Evolutionary conservation across 2,329 filamentous ascomycete genomes (phyloP).

Genomic region (Hirsutella minnesotensis): DNA sequence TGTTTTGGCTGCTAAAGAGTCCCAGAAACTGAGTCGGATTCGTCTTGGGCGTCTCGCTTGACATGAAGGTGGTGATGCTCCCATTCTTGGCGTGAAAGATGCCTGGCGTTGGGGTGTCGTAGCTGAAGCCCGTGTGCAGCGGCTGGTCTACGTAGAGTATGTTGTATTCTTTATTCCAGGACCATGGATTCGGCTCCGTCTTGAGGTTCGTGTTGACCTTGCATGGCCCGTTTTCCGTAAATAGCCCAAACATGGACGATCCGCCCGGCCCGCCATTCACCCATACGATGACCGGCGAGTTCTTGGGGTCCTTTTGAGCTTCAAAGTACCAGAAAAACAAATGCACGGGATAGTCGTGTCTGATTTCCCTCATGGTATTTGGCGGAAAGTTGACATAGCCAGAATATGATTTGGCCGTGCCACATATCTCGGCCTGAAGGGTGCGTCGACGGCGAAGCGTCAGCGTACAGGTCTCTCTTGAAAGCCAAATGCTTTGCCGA

Average conservation of each 20-base stretch:
- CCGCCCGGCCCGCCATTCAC: slow-evolving; percentile 53
- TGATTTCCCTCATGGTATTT: neutral
- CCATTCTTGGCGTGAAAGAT: slow-evolving; percentile 37
- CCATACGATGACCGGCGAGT: slow-evolving; percentile 44
- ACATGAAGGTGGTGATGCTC: slow-evolving; percentile 25
- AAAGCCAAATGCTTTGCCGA: neutral
- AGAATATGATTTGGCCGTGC: slow-evolving; percentile 1
- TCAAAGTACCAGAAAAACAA: slow-evolving; percentile 39
- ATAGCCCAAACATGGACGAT: slow-evolving; percentile 52
- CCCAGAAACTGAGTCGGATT: slow-evolving; percentile 26
- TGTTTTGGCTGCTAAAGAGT: slow-evolving; percentile 18
- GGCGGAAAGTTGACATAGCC: slow-evolving; percentile 3
- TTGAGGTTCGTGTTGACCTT: slow-evolving; percentile 35
- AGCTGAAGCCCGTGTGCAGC: slow-evolving; percentile 56
- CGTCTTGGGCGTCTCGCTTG: slow-evolving; percentile 23
- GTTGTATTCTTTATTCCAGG: slow-evolving; percentile 46
- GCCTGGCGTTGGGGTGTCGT: slow-evolving; percentile 52
- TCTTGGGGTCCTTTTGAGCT: slow-evolving; percentile 25
- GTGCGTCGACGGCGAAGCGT: neutral
- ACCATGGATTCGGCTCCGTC: slow-evolving; percentile 46
- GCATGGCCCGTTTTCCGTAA: slow-evolving; percentile 45
- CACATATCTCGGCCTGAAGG: slow-evolving; percentile 1
- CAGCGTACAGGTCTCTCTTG: neutral
- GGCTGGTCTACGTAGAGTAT: slow-evolving; percentile 49
- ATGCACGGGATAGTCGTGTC: neutral